A percentile compares a stretch with the other conserved stretches of the same genome.
Conservation (phyloP, 2,329 filamentous ascomycete genomes). For the Dendryphion nanum region DNA sequence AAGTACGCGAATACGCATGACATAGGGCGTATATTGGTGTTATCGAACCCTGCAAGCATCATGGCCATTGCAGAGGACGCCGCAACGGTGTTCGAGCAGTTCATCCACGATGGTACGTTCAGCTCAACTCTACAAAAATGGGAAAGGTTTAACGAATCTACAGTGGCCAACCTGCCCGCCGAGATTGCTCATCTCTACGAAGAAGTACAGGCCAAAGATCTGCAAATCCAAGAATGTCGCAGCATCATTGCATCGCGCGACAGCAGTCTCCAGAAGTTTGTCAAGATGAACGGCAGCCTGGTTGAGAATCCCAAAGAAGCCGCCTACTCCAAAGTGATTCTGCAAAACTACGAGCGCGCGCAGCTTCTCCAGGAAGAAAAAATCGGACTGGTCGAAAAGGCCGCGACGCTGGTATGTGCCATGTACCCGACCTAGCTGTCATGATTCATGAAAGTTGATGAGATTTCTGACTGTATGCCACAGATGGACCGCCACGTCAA, state of each 20-base stretch:
- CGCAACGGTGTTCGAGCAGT: constrained; percentile 74
- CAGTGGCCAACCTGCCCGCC: constrained; percentile 74
- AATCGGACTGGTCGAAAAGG: constrained; percentile 65
- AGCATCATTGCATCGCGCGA: constrained; percentile 71
- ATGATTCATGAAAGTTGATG: constrained; percentile 6
- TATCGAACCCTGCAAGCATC: too few relatives aligned
- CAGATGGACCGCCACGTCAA: constrained; percentile 64
- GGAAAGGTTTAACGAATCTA: constrained; percentile 5
- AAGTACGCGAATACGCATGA: too few relatives aligned
- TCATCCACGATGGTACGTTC: constrained; percentile 62
- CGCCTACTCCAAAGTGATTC: constrained; percentile 62
- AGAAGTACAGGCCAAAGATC: constrained; percentile 78
- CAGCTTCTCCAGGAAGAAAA: constrained; percentile 75
- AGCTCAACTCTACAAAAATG: not conserved
- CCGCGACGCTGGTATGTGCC: constrained; percentile 59
- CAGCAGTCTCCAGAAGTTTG: constrained; percentile 74
- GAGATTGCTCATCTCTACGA: constrained; percentile 82
- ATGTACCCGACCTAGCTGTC: not conserved
- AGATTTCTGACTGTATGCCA: too few relatives aligned
- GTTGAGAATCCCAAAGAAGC: constrained; percentile 75
- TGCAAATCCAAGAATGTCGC: constrained; percentile 66
- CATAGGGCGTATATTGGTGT: too few relatives aligned
- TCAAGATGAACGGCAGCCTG: constrained; percentile 73
- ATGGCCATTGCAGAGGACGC: constrained; percentile 56
- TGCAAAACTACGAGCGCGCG: constrained; percentile 66